Base-by-base conservation (phyloP, 2,329 filamentous ascomycete species). In the Thermochaetoides dissita region DNA sequence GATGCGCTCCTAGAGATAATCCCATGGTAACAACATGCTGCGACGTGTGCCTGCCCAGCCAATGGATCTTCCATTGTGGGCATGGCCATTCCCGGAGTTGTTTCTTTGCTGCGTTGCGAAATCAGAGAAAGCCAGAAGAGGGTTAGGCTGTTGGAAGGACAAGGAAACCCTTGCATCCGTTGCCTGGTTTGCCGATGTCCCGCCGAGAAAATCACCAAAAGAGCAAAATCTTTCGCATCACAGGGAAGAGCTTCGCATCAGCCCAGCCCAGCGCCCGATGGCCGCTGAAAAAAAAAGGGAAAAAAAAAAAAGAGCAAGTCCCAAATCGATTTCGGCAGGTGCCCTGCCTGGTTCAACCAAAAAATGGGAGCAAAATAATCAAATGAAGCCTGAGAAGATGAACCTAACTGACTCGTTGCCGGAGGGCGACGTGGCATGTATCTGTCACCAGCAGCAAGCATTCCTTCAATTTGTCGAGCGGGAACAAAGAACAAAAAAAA, bases 241-340 rank as follows among this genome's bases (percentile, higher is more conserved):
- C 17, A 24, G 17, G 17, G 17, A 24, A 24, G 17, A 24, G 17
- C 17, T 3, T 24, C 17, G 17, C 17, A 24, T 24, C 17, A 24
- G 17, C 17, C 17, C 17, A 5, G 17, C 5, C 17, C 17, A 24
- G 17, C 17, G 17, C 17, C 17, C 17, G 46, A 47, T 37, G 40
- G 38, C 41, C 44, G 43, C 17, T 5, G 17, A 24, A 5, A 24
- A 24, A 24, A 24, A 24, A 24, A 24, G 5, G 17, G 5, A 5
- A 24, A 24, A 24, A 24, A 24, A 24, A 24, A 24, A 24, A 24
- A 24, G 17, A 24, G 17, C 17, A 24, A 24, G 3, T 24, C 3
- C 40, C 30, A 37, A 31, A 38, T 48, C 49, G 40, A 42, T 46
- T 46, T 46, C 45, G 47, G 49, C 47, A 49, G 47, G 47, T 49